Evolutionary conservation across 495 filamentous ascomycete species (phyloP), one percentile per base, ranked within the genome.

Genomic region (Aspergillus sparsus): DNA sequence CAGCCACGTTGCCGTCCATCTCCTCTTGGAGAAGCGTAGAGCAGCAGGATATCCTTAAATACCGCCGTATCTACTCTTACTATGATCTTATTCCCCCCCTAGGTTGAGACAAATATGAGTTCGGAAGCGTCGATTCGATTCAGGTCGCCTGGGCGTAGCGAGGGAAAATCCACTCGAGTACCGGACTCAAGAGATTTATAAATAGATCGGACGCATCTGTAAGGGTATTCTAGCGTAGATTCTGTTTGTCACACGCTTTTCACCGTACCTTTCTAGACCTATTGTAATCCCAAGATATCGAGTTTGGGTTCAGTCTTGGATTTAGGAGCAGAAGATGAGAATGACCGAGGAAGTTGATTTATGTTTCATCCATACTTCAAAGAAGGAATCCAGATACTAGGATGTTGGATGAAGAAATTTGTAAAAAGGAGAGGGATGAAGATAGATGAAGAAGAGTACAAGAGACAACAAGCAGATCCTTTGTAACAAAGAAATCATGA

Each of bases 1-100:
- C 73, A 62, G 53, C 66, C 66, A 60, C 58, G 59, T 55, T 67
- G 62, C 59, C 64, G 59, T 69, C 67, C 71, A 75, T 73, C 70
- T 62, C 63, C 36, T 9, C 21, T 34, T n/a, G 10, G 12, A 34
- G 21, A 50, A 53, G 18, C 58, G 18, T 47, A 12, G 41, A 8
- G 49, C 35, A 63, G 36, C 56, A 55, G 54, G 6, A 54, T 55
- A 39, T 47, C 53, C 35, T 27, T 44, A 12, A 45, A 53, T 52
- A 41, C 32, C 34, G 36, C 45, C 41, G 18, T 32, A 6, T 21
- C 21, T 21, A 32, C 11, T 32, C 7, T 51, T 11, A 13, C 52
- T 12, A 6, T 47, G 39, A 18, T 7, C 21, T 32, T 51, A 32
- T 51, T 9, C 49, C 49, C 21, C 15, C 7, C 4, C 15, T 15